Evolutionary conservation across 1,139 yeast genomes (phyloP).

Genomic region (Geotrichum histeridarum): DNA sequence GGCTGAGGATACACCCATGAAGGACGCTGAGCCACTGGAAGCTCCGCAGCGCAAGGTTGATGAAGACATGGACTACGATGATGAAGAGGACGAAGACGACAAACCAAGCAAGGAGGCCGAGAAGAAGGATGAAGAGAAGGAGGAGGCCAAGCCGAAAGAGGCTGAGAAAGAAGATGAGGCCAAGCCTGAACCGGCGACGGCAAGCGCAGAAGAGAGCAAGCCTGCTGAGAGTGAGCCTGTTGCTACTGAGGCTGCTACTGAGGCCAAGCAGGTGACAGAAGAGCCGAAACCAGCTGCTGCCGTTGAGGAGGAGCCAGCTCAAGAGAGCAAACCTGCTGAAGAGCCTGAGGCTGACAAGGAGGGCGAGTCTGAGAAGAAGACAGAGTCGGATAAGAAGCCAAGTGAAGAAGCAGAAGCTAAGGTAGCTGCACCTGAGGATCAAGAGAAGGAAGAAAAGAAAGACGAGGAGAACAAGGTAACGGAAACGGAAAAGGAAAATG

Average conservation of each 20-base stretch:
- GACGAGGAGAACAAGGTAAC: neutral
- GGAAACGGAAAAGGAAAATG: neutral
- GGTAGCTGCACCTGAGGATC: conserved; percentile 8
- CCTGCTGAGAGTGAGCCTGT: neutral
- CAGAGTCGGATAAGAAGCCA: neutral
- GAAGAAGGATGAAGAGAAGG: neutral
- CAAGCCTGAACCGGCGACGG: neutral
- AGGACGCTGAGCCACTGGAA: conserved; percentile 41
- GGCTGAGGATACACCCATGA: conserved; percentile 18
- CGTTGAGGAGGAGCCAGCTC: neutral
- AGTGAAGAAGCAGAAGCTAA: conserved; percentile 4
- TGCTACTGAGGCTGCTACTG: conserved; percentile 6
- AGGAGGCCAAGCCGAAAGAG: neutral
- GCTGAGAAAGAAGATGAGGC: neutral
- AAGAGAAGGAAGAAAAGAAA: conserved; percentile 6
- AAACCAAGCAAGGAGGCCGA: neutral
- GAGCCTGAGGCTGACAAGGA: neutral
- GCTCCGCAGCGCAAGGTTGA: conserved; percentile 72
- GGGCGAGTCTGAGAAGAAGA: neutral
- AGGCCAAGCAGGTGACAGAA: neutral
- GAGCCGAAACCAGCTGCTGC: neutral
- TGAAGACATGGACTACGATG: conserved; percentile 82
- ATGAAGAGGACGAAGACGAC: conserved; percentile 42
- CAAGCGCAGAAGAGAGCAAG: neutral
- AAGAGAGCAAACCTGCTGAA: neutral